Percentiles rank a stretch among this genome's conserved stretches.
Conservation (phyloP, 2,329 filamentous ascomycete species). For the Lasiodiplodia gonubiensis region DNA sequence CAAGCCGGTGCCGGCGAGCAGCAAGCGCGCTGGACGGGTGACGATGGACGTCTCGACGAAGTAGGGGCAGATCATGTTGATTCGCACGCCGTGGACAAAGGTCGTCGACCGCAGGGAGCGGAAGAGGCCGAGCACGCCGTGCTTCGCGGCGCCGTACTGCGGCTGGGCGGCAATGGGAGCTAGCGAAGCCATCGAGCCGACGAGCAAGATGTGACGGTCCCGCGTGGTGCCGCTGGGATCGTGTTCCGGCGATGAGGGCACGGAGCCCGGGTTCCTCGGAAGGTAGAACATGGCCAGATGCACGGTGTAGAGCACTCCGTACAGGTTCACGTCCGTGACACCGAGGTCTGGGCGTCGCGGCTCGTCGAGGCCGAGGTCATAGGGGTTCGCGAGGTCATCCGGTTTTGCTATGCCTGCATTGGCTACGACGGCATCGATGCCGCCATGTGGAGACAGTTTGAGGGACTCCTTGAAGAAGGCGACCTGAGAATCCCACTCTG, state of each 20-base stretch:
- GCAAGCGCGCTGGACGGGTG: slow-evolving; percentile 50
- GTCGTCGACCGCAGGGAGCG: slow-evolving; percentile 61
- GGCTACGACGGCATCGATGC: slow-evolving; percentile 68
- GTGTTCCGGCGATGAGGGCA: slow-evolving; percentile 32
- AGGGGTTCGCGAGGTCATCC: slow-evolving; percentile 56
- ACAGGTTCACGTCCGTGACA: slow-evolving; percentile 67
- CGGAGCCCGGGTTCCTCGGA: slow-evolving; percentile 55
- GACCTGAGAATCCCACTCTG: slow-evolving; percentile 67
- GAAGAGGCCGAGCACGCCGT: slow-evolving; percentile 70
- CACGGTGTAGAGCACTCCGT: slow-evolving; percentile 68
- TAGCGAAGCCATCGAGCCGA: slow-evolving; percentile 66
- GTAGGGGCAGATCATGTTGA: slow-evolving; percentile 72
- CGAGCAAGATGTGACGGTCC: slow-evolving; percentile 66
- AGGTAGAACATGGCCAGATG: slow-evolving; percentile 69
- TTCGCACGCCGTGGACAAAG: slow-evolving; percentile 59
- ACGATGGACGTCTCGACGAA: slow-evolving; percentile 69
- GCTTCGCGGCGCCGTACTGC: slow-evolving; percentile 68
- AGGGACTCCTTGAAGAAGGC: slow-evolving; percentile 66
- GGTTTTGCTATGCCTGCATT: slow-evolving; percentile 66
- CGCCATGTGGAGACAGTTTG: slow-evolving; percentile 59
- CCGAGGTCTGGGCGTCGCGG: slow-evolving; percentile 56
- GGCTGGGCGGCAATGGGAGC: slow-evolving; percentile 48
- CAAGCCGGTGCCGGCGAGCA: slow-evolving; percentile 63
- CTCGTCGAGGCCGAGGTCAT: slow-evolving; percentile 51
- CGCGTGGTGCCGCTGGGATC: slow-evolving; percentile 37